A percentile compares a stretch with the other conserved stretches of the same genome.
Conservation (phyloP, 2,329 filamentous ascomycete genomes). For the Nothophaeocryptopus gaeumannii region DNA sequence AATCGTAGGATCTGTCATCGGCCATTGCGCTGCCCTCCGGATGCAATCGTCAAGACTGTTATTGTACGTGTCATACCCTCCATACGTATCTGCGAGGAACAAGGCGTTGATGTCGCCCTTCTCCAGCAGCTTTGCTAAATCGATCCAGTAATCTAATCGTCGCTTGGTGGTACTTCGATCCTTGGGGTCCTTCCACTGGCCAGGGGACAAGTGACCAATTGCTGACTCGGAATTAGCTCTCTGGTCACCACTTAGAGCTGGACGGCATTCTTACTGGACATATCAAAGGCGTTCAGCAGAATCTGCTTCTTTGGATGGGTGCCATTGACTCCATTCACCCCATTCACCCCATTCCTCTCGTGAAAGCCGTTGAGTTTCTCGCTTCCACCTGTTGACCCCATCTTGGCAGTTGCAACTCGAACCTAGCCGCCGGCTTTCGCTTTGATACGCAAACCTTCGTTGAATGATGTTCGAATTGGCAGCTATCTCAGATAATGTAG, state of each 20-base stretch:
- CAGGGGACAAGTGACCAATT: slow-evolving; percentile 59
- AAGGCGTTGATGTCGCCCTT: slow-evolving; percentile 62
- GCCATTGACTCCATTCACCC: neutral
- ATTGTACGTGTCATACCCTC: slow-evolving; percentile 62
- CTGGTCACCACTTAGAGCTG: neutral
- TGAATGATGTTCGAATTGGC: too few species aligned
- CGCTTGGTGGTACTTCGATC: slow-evolving; percentile 62
- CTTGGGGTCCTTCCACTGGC: slow-evolving; percentile 65
- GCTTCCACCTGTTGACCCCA: too few species aligned
- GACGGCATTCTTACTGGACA: slow-evolving; percentile 32
- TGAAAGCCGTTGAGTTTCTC: neutral
- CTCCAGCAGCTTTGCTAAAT: slow-evolving; percentile 62
- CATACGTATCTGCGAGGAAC: slow-evolving; percentile 65
- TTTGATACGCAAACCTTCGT: too few species aligned
- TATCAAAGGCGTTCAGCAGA: slow-evolving; percentile 41
- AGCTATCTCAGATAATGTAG: too few species aligned
- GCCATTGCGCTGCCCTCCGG: slow-evolving; percentile 62
- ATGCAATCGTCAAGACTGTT: slow-evolving; percentile 45
- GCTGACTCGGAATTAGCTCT: slow-evolving; percentile 1
- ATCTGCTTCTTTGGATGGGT: slow-evolving; percentile 34
- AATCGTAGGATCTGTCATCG: slow-evolving; percentile 62
- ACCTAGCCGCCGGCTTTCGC: too few species aligned
- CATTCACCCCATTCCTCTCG: neutral
- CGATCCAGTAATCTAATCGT: slow-evolving; percentile 61
- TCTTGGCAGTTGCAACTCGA: too few species aligned